Conservation (phyloP, 2,329 filamentous ascomycete genomes). For the Alternaria ethzedia region DNA sequence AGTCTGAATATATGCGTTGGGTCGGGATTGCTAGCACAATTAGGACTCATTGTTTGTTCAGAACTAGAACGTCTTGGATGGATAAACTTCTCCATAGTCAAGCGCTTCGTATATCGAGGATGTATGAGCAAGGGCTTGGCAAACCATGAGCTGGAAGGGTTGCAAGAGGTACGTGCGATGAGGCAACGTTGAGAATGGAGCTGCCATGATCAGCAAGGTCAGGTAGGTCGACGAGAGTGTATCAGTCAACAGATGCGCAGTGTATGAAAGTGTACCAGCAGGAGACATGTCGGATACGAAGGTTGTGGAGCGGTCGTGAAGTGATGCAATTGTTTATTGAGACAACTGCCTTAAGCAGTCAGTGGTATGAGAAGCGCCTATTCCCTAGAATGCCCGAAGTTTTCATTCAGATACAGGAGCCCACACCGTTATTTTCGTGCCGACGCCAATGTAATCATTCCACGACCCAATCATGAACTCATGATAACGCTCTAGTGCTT, state of each 20-base stretch:
- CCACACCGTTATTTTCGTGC: constrained; percentile 43
- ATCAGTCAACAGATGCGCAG: not conserved
- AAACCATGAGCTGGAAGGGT: not conserved
- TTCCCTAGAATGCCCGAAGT: constrained; percentile 43
- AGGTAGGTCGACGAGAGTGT: not conserved
- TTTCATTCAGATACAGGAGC: constrained; percentile 41
- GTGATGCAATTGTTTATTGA: constrained; percentile 48
- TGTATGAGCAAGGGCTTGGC: not conserved
- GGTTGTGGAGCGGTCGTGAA: constrained; percentile 24
- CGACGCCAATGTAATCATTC: constrained; percentile 48
- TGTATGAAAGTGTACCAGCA: not conserved
- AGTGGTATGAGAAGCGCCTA: constrained; percentile 44
- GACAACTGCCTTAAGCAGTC: constrained; percentile 46
- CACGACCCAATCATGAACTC: constrained; percentile 42
- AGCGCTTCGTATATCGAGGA: no score
- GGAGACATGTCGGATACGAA: not conserved
- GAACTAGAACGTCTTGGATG: no score
- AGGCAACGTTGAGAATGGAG: not conserved
- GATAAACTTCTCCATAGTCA: no score
- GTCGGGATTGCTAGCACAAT: no score
- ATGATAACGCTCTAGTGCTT: constrained; percentile 45
- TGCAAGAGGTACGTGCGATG: not conserved
- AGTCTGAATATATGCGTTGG: no score
- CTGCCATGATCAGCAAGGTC: no score
- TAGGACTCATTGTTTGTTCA: no score